Base-by-base conservation (phyloP, 345 rosid species). In the Heritiera littoralis region DNA sequence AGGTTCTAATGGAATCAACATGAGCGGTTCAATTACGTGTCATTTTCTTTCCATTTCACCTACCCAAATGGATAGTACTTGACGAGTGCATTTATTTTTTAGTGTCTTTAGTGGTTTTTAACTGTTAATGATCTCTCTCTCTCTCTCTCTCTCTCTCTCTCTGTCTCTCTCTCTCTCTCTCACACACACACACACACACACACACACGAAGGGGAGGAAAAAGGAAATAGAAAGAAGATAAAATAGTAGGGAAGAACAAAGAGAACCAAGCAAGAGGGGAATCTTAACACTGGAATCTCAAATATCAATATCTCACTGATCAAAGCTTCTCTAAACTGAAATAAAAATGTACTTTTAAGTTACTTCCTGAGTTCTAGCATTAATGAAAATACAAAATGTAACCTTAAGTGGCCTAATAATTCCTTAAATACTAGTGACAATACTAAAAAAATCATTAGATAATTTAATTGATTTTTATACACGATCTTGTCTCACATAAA, bases 211-310 rank as follows among this genome's bases (percentile, higher is more conserved):
- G 35, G 45, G 51, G 46, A 11, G 77, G 65, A 32, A 72, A 35
- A 72, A 72, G 75, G 56, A 69, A 23, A 69, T 46, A 48, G n/a
- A 69, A 28, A n/a, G 40, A 46, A 48, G n/a, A 30, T 32, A 14
- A 14, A 32, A 8, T 23, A 71, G 20, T 65, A 2, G 45, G 45
- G 69, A 65, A 35, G 69, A 35, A 15, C 69, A 65, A 64, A 65
- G 10, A 65, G 46, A 65, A 65, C 5, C 20, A 35, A 65, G 45
- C 5, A 4, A 15, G 69, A 15, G 2, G 67, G 46, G 1, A 65
- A 65, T 65, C 69, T 65, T 65, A 64, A 13, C 9, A 32, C 4
- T 32, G 9, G 9, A 32, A 35, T 65, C 69, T 65, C 69, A 35
- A 7, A 35, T 65, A 10, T 35, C 69, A 35, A 38, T 65, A 35